Conservation (phyloP, 2,329 filamentous ascomycete species). For the Epichloe hybrida region DNA sequence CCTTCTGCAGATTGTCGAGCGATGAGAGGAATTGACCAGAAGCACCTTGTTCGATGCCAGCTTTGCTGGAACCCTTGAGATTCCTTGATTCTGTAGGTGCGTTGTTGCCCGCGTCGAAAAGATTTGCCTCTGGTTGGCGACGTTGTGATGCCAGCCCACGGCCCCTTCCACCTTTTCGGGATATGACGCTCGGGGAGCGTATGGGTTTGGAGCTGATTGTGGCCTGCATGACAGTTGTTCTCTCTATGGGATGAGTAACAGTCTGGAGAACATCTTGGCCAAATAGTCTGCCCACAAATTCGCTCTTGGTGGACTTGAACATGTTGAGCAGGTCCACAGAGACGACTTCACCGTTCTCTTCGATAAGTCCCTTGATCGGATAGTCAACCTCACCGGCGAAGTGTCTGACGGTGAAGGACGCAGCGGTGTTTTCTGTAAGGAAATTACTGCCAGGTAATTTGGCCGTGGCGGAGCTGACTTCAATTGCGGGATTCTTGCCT, state of each 20-base stretch:
- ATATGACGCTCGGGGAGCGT: slow-evolving; percentile 84
- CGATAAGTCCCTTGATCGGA: slow-evolving; percentile 69
- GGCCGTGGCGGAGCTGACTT: slow-evolving; percentile 60
- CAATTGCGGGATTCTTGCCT: slow-evolving; percentile 82
- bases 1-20: slow-evolving; percentile 81
- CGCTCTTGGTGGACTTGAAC: slow-evolving; percentile 74
- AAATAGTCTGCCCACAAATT: slow-evolving; percentile 81
- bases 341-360: slow-evolving; percentile 93
- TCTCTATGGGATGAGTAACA: slow-evolving; percentile 84
- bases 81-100: slow-evolving; percentile 24
- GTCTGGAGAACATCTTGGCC: slow-evolving; percentile 93
- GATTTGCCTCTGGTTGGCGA: slow-evolving; percentile 25
- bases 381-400: slow-evolving; percentile 97
- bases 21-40: slow-evolving; percentile 85
- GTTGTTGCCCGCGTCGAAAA: slow-evolving; percentile 16
- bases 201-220: slow-evolving; percentile 92
- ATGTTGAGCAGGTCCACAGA: slow-evolving; percentile 93
- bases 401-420: slow-evolving; percentile 82
- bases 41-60: slow-evolving; percentile 59
- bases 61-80: slow-evolving; percentile 21
- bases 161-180: slow-evolving; percentile 48
- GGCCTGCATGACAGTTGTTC: slow-evolving; percentile 83
- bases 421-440: slow-evolving; percentile 64
- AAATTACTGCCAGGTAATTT: slow-evolving; percentile 83
- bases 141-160: slow-evolving; percentile 23